phyloP scores from a whole-genome alignment of 2,329 filamentous ascomycete genomes.

The Huntiella bhutanensis region DNA sequence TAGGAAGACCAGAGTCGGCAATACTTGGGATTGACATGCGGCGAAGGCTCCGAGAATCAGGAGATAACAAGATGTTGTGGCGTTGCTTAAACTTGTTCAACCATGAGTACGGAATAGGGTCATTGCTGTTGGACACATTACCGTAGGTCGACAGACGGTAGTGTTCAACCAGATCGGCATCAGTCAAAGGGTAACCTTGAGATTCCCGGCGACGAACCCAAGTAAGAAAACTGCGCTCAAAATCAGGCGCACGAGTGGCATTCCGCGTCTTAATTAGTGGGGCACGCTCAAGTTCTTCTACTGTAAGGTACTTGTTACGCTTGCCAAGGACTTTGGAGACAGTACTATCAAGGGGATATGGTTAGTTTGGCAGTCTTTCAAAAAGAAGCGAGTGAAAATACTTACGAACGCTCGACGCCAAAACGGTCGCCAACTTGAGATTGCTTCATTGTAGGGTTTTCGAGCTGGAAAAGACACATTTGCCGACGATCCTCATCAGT shows the following conservation, averaged over 20 bases:
- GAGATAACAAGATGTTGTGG: constrained; percentile 33
- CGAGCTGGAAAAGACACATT: constrained; percentile 88
- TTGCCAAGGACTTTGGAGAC: constrained; percentile 95
- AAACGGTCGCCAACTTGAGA: constrained; percentile 92
- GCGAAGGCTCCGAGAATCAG: constrained; percentile 14
- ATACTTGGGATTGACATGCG: constrained; percentile 20
- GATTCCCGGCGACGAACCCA: constrained; percentile 71
- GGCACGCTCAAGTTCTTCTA: constrained; percentile 50
- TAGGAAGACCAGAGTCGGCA: constrained; percentile 17
- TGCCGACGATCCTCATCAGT: constrained; percentile 76
- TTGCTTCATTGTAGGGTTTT: constrained; percentile 80
- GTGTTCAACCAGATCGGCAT: constrained; percentile 71
- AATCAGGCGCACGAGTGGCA: constrained; percentile 40
- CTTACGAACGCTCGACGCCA: constrained; percentile 89
- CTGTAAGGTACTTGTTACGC: constrained; percentile 82
- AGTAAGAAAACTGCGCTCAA: constrained; percentile 74
- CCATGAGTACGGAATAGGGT: constrained; percentile 60
- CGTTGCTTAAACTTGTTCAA: constrained; percentile 92
- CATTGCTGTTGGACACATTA: constrained; percentile 42
- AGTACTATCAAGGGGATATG: constrained; percentile 39
- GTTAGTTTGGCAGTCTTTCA: background rate
- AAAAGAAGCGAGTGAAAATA: background rate
- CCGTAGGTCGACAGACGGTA: constrained; percentile 62
- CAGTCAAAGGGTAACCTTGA: constrained; percentile 53
- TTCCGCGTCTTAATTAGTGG: no score